These are phyloP conservation scores for Pythium utonaiense DNA, from an alignment of 352 stramenopile genomes.

Conservation along the genomic window DNA sequence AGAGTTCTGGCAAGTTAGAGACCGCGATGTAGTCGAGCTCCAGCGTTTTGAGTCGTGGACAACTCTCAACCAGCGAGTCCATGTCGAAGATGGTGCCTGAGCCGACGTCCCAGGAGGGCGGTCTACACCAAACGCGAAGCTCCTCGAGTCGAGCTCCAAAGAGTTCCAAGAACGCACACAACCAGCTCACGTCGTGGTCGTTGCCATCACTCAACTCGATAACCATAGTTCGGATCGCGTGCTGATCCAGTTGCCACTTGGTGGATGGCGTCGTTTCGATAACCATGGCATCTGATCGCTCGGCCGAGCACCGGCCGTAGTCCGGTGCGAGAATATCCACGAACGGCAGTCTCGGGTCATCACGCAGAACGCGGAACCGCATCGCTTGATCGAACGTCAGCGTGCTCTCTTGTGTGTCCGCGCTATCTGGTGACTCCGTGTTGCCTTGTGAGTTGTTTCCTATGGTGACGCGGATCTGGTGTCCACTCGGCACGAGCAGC, in stretches of 20 bases:
- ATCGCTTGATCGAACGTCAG: neutral
- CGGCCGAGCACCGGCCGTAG: conserved; percentile 4
- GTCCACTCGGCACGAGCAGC: neutral
- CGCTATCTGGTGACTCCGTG: neutral
- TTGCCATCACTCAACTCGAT: neutral
- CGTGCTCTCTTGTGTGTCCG: neutral
- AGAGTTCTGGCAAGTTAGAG: neutral
- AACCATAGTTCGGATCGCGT: neutral
- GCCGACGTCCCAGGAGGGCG: neutral
- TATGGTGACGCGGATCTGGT: neutral
- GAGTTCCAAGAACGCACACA: neutral
- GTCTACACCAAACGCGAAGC: neutral
- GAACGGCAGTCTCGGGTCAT: neutral
- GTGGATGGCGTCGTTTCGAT: neutral
- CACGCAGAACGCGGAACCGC: neutral
- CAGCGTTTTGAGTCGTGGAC: neutral
- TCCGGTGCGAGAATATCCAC: conserved; percentile 3
- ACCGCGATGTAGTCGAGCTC: neutral
- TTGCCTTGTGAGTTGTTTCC: neutral
- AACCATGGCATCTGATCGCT: neutral
- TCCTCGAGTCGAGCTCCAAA: neutral
- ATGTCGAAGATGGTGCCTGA: neutral
- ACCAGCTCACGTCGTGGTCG: neutral
- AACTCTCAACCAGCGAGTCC: neutral
- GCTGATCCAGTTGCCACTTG: neutral